These are phyloP conservation scores for Bolboschoenoplectus hybrid DNA, from an alignment of 202 grass and related monocot species.

Conservation along the genomic window DNA sequence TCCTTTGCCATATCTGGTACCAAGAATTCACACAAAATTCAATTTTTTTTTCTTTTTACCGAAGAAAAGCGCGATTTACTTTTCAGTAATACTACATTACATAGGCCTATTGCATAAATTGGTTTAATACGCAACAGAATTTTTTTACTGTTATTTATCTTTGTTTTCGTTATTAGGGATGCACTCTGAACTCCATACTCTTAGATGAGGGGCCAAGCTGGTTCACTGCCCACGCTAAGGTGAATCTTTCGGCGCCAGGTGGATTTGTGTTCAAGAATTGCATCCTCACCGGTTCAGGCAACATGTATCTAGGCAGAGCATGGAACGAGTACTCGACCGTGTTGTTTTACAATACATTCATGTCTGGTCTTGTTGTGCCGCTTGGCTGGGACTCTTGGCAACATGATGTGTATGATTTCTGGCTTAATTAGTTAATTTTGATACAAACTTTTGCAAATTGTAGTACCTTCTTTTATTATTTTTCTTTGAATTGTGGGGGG, in stretches of 20 bases:
- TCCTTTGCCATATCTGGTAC: not conserved
- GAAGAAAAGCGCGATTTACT: not conserved
- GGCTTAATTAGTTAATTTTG: not conserved
- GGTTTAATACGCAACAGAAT: not conserved
- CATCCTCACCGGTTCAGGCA: not conserved
- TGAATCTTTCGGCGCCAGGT: not conserved
- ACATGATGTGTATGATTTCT: constrained; percentile 22
- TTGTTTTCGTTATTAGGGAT: constrained; percentile 21
- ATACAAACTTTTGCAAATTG: not conserved
- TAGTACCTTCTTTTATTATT: not conserved
- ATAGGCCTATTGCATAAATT: not conserved
- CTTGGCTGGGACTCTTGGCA: constrained; percentile 61
- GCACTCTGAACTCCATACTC: constrained; percentile 45
- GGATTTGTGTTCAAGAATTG: constrained; percentile 64
- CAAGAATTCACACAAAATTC: not conserved
- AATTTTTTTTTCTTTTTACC: not conserved
- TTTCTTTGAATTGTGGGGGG: not conserved
- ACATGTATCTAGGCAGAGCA: constrained; percentile 52
- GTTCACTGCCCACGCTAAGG: constrained; percentile 58
- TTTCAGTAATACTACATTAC: not conserved
- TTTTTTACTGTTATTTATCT: not conserved
- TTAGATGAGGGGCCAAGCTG: constrained; percentile 36
- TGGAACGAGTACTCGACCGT: constrained; percentile 62
- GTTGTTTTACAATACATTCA: constrained; percentile 50
- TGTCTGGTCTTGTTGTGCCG: constrained; percentile 46